Base-by-base conservation (phyloP, 2,329 filamentous ascomycete species). In the Lecanicillium sp. region DNA sequence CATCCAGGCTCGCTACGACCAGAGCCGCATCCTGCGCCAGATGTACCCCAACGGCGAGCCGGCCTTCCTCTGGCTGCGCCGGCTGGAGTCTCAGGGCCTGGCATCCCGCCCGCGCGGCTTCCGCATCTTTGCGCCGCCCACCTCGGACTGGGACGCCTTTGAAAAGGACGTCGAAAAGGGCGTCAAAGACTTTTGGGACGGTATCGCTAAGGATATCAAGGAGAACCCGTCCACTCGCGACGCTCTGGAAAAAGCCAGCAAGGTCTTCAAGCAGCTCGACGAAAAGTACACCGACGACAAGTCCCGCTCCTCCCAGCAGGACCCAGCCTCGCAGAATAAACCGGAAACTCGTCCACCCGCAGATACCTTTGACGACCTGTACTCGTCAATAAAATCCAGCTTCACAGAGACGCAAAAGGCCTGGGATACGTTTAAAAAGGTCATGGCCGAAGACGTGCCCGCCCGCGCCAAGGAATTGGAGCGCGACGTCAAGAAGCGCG, bases 21-120 rank as follows among this genome's bases (percentile, higher is more conserved):
- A 63, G 44, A 56, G 59, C 34, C 56, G 50, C 41, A 53, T 65
- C 11, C 50, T 67, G 30, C 52, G 53, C 17, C 53, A 56, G 9
- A 61, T 65, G 52, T 67, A 60, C 39, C 61, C 64, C 9, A 42
- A 44, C 9, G 62, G 62, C 3, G 61, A 69, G 49, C 63, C 66
- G 2, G 52, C 57, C 7, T 57, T 55, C 36, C 61, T 66, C 30
- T 73, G 68, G 65, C 52, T 66, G 19, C 53, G 55, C 29, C 49
- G 57, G 9, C 44, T 71, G 4, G 54, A 59, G 39, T 56, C 55
- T 7, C 58, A 62, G 39, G 55, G 60, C 1, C 56, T 70, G 10
- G 19, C 39, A 25, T 14, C 14, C 20, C 20, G 17, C 22, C 29
- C 33, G 2, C 36, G 28, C 3, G 17, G 19, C 7, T 53, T 68